Evolutionary conservation across 1,139 yeast species (phyloP), one percentile per base, ranked within the genome.

Genomic region (Blastobotrys malaysiensis): DNA sequence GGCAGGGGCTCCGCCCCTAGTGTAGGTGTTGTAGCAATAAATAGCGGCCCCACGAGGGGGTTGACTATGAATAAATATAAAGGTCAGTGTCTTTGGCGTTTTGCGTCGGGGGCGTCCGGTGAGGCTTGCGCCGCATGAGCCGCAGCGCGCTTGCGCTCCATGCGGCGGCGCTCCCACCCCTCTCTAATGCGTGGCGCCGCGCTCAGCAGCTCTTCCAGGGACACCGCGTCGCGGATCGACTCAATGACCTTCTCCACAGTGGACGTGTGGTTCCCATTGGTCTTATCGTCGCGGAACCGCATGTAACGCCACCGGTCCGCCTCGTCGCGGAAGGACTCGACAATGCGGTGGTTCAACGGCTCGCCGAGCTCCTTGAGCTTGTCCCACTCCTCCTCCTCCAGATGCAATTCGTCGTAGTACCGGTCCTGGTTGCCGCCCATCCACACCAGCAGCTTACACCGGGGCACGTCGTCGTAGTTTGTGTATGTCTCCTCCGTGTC

Each of bases 231-330:
- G 60, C 82, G 81, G 50, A 95, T 93, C 67, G 96, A 86, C 59
- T 84, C 82, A 52, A 91, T 72, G 46, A 93, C 91, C 65, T 86
- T 91, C 56, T 82, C 83, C 13, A 90, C 97, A 19, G 88, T 89
- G 18, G 84, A 75, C 4, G 83, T 70, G 69, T 89, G 96, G 68
- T 95, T 95, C 9, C 96, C 98, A 65, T 87, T 86, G 21, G 81
- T 72, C 67, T 95, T 95, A 68, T 95, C 99, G 69, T 93, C 96
- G 67, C 99, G 78, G 70, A 93, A 93, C 56, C 99, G 77, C 56
- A 93, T 70, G 76, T 88, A 79, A 57, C 83, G 83, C 99, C 99
- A 95, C 53, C 76, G 79, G 1, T 84, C 84, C 52, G 79, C 75
- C 22, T 75, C 73, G 54, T 84, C 83, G 63, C 78, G 77, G 57